phyloP scores from a whole-genome alignment of 225 moss, liverwort and hornwort genomes.

The Lunularia cruciata region DNA sequence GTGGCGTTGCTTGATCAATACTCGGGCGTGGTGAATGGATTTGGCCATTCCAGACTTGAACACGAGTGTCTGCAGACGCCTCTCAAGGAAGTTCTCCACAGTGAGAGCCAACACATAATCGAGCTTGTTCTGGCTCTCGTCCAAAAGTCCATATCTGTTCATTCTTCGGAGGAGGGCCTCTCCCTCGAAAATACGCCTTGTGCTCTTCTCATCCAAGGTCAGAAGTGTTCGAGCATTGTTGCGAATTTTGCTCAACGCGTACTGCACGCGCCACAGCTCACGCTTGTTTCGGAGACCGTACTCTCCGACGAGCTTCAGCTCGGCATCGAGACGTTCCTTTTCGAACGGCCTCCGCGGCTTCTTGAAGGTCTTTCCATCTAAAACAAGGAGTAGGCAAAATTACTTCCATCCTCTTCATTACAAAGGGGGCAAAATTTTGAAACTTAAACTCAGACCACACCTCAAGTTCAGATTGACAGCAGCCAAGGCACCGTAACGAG shows the following conservation, averaged over 20 bases:
- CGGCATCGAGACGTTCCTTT: conserved; percentile 89
- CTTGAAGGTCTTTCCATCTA: conserved; percentile 92
- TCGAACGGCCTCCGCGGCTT: conserved; percentile 92
- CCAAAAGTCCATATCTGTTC: conserved; percentile 80
- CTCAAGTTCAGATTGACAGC: not conserved
- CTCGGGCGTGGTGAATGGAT: conserved; percentile 87
- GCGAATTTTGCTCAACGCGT: conserved; percentile 81
- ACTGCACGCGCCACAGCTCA: conserved; percentile 93
- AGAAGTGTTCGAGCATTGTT: conserved; percentile 89
- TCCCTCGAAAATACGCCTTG: conserved; percentile 87
- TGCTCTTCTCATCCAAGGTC: conserved; percentile 88
- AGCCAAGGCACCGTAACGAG: no score
- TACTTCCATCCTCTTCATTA: not conserved
- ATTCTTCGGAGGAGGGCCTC: conserved; percentile 84
- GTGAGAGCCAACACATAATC: conserved; percentile 88
- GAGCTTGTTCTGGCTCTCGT: conserved; percentile 84
- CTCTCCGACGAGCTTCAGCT: conserved; percentile 91
- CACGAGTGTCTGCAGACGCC: conserved; percentile 81
- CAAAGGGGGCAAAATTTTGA: not conserved
- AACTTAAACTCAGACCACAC: not conserved
- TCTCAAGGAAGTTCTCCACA: conserved; percentile 83
- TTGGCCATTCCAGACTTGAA: conserved; percentile 96
- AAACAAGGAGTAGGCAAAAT: not conserved
- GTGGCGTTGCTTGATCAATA: conserved; percentile 87
- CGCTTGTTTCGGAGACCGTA: conserved; percentile 95